These are phyloP conservation scores for Geopyxis carbonaria DNA, from an alignment of 495 filamentous ascomycete species.

Conservation along the genomic window DNA sequence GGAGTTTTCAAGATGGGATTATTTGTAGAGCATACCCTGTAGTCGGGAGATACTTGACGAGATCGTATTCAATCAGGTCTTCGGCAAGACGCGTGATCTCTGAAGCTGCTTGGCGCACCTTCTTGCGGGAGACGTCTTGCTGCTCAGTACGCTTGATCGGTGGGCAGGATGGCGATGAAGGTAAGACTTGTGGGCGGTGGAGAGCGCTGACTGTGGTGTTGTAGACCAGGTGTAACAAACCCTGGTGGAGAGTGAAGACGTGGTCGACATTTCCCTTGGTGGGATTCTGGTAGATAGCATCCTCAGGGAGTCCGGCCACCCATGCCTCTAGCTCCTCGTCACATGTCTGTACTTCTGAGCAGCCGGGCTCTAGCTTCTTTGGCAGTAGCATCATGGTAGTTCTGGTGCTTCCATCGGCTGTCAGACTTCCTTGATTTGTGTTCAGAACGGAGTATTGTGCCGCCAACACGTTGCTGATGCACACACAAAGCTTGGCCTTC, in stretches of 20 bases:
- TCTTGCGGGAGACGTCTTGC: slow-evolving; percentile 61
- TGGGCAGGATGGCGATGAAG: slow-evolving; percentile 43
- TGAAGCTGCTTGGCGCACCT: slow-evolving; percentile 59
- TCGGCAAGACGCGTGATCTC: slow-evolving; percentile 67
- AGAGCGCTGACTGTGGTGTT: slow-evolving; percentile 69
- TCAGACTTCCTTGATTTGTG: slow-evolving; percentile 47
- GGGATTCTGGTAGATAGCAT: slow-evolving; percentile 15
- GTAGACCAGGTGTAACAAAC: slow-evolving; percentile 75
- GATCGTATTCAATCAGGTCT: slow-evolving; percentile 46
- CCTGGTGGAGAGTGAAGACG: slow-evolving; percentile 53
- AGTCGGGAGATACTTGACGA: slow-evolving; percentile 67
- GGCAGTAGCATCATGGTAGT: slow-evolving; percentile 83
- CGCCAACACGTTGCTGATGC: slow-evolving; percentile 65
- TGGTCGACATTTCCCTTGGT: slow-evolving; percentile 26
- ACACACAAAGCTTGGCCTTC: slow-evolving; percentile 75
- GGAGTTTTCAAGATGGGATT: no score
- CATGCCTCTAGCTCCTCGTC: slow-evolving; percentile 59
- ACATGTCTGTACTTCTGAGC: slow-evolving; percentile 47
- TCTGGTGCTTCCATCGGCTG: slow-evolving; percentile 47
- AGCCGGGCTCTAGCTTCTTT: slow-evolving; percentile 58
- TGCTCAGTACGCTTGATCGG: slow-evolving; percentile 40
- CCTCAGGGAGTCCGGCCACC: slow-evolving; percentile 48
- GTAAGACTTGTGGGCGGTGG: slow-evolving; percentile 73
- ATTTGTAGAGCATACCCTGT: slow-evolving; percentile 41
- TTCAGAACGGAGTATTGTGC: slow-evolving; percentile 82